A percentile compares a stretch with the other conserved stretches of the same genome.
These are phyloP conservation scores for Narthecium ossifragum DNA, from an alignment of 106 monocot genomes.

Conservation along the genomic window DNA sequence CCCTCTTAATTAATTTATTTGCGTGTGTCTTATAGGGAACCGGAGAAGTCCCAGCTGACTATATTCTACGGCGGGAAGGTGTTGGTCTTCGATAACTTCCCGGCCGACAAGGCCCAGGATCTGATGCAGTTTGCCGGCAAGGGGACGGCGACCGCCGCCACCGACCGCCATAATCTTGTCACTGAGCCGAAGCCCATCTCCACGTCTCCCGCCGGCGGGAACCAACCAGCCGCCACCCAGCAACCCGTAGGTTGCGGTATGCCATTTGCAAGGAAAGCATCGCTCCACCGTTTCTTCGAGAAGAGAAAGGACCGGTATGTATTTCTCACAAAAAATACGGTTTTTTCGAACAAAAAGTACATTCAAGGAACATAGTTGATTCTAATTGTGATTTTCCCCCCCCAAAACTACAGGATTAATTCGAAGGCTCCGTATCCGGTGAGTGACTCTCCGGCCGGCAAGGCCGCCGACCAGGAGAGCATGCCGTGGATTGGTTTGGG, in stretches of 20 bases:
- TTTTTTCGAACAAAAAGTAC: not conserved
- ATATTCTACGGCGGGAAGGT: constrained; percentile 86
- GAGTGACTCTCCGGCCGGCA: not conserved
- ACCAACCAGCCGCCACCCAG: not conserved
- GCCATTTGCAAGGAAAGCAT: constrained; percentile 53
- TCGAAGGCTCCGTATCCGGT: constrained; percentile 35
- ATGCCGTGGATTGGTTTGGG: constrained; percentile 54
- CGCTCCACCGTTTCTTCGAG: constrained; percentile 61
- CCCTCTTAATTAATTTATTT: not conserved
- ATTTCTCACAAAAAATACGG: not conserved
- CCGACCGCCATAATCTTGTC: not conserved
- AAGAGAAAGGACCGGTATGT: constrained; percentile 65
- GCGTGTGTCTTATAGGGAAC: constrained; percentile 18
- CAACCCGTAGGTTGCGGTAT: constrained; percentile 15
- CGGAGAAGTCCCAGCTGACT: constrained; percentile 48
- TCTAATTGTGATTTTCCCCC: not conserved
- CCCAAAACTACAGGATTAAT: constrained; percentile 25
- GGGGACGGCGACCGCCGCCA: not conserved
- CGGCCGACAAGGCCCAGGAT: constrained; percentile 54
- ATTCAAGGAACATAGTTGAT: not conserved
- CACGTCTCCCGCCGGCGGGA: not conserved
- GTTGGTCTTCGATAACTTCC: constrained; percentile 67
- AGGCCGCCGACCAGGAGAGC: constrained; percentile 18
- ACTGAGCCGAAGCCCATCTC: not conserved
- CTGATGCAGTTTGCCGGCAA: constrained; percentile 41